Conservation (phyloP, 192 early-diverging fungal species). For the Coemansia sp. region DNA sequence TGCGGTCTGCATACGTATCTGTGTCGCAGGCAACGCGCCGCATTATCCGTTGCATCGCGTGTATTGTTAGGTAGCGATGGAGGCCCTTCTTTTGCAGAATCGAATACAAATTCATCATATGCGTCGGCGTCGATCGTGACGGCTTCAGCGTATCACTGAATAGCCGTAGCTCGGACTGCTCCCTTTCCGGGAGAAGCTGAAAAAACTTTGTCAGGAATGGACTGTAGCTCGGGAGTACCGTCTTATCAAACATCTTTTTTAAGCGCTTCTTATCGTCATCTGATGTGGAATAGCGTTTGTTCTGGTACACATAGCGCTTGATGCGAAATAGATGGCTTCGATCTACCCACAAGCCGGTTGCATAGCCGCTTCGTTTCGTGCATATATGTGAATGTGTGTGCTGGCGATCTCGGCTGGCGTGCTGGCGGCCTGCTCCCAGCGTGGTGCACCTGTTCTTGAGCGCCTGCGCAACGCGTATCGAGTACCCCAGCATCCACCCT, state of each 20-base stretch:
- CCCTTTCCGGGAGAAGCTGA: constrained; percentile 27
- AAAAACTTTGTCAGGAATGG: constrained; percentile 42
- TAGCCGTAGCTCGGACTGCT: constrained; percentile 25
- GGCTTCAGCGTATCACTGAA: constrained; percentile 30
- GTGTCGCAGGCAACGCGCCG: constrained; percentile 20
- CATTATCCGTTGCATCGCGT: constrained; percentile 39
- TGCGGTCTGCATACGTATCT: not conserved
- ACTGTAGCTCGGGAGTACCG: constrained; percentile 26
- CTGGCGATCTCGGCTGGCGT: not conserved
- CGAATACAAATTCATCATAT: constrained; percentile 21
- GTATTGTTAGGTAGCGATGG: constrained; percentile 35
- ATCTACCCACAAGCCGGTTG: not conserved
- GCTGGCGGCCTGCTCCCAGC: not conserved
- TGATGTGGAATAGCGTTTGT: too few relatives aligned
- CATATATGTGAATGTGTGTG: not conserved
- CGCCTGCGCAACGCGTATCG: constrained; percentile 2
- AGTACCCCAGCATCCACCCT: constrained; percentile 1
- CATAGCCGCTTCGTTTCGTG: not conserved
- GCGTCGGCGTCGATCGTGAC: constrained; percentile 4
- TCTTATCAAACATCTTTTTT: constrained; percentile 3
- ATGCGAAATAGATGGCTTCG: not conserved
- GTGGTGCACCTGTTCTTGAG: not conserved
- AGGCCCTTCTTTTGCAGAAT: constrained; percentile 18
- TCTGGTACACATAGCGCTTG: too few relatives aligned
- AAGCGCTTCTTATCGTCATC: not conserved